phyloP scores from a whole-genome alignment of 164 flowering plant genomes.

The Liriodendron chinense region DNA sequence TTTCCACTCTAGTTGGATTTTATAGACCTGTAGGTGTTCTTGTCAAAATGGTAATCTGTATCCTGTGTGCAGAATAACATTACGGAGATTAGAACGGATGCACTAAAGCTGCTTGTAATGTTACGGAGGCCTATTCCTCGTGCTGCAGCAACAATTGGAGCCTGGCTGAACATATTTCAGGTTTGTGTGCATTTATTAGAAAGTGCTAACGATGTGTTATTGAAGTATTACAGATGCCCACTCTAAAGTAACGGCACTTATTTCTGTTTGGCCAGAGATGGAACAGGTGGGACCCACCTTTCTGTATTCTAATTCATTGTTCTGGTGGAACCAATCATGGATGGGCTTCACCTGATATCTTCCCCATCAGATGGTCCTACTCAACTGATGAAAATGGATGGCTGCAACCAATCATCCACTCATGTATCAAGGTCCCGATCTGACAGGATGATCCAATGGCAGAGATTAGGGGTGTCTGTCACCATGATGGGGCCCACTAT shows the following conservation, averaged over 20 bases:
- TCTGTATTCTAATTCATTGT: too few relatives aligned
- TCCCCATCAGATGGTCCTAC: too few relatives aligned
- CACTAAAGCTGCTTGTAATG: constrained; percentile 76
- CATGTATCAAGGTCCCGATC: too few relatives aligned
- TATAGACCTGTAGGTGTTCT: not conserved
- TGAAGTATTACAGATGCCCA: not conserved
- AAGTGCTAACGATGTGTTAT: not conserved
- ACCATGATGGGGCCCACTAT: too few relatives aligned
- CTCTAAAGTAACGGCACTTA: too few relatives aligned
- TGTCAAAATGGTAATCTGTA: not conserved
- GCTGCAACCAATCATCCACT: too few relatives aligned
- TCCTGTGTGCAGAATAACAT: constrained; percentile 57
- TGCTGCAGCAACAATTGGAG: constrained; percentile 79
- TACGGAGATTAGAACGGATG: constrained; percentile 83
- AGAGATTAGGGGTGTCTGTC: too few relatives aligned
- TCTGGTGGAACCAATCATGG: too few relatives aligned
- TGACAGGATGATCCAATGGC: too few relatives aligned
- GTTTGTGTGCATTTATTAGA: constrained; percentile 27
- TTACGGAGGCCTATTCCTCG: constrained; percentile 83
- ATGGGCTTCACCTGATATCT: too few relatives aligned
- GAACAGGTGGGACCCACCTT: not conserved
- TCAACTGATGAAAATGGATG: too few relatives aligned
- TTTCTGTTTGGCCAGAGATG: not conserved
- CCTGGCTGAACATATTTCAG: constrained; percentile 96
- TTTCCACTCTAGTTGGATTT: not conserved